Percentiles rank a stretch among this genome's conserved stretches.
Evolutionary conservation across 192 early-diverging fungal genomes (phyloP).

Genomic region (Linnemannia schmuckeri): DNA sequence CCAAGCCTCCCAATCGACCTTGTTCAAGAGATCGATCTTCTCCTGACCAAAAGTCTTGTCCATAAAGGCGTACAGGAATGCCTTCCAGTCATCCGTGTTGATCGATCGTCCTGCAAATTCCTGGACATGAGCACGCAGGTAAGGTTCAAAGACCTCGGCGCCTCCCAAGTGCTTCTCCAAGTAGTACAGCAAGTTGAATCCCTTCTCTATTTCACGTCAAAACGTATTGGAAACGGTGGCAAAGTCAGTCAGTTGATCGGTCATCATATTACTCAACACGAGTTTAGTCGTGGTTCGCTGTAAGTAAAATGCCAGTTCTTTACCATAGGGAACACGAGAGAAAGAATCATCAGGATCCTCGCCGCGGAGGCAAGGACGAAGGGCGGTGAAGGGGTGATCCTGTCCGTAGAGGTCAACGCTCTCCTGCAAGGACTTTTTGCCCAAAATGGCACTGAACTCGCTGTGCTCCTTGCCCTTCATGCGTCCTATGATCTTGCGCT

Average conservation of each 20-base stretch:
- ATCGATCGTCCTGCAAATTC: constrained; percentile 90
- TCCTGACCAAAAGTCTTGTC: constrained; percentile 67
- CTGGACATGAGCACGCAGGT: constrained; percentile 83
- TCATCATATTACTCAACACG: no score
- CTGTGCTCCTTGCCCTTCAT: constrained; percentile 82
- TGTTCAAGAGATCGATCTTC: constrained; percentile 78
- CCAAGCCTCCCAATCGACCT: constrained; percentile 94
- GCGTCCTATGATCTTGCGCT: constrained; percentile 89
- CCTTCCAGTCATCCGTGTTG: constrained; percentile 90
- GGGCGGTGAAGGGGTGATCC: constrained; percentile 74
- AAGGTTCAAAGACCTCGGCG: constrained; percentile 85
- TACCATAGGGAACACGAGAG: constrained; percentile 87
- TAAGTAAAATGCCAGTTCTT: not conserved
- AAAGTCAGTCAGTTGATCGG: constrained; percentile 15
- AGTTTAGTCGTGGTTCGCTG: no score
- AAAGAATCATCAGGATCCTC: constrained; percentile 90
- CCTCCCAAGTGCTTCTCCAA: constrained; percentile 89
- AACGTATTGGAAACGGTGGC: not conserved
- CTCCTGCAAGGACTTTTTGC: constrained; percentile 80
- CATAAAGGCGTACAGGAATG: constrained; percentile 84
- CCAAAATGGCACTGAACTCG: constrained; percentile 91
- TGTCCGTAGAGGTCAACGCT: constrained; percentile 76
- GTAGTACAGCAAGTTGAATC: constrained; percentile 93
- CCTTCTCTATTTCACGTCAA: constrained; percentile 77
- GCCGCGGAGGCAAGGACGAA: constrained; percentile 78